Conservation (phyloP, 2,329 filamentous ascomycete species). For the Aspergillus bombycis region DNA sequence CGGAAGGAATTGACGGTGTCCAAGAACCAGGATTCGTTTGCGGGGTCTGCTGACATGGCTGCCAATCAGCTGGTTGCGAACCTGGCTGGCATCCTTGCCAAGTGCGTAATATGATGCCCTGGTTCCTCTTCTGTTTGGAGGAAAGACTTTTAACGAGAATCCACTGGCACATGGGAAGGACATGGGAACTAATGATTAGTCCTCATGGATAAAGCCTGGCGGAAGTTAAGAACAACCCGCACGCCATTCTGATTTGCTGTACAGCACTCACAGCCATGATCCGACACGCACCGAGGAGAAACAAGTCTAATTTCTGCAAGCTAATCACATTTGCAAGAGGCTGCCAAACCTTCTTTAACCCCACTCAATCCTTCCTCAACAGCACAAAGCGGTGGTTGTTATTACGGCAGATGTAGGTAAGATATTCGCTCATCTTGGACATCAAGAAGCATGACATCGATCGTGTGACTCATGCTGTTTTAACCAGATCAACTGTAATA, state of each 20-base stretch:
- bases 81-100: slow-evolving; percentile 12
- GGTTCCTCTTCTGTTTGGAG: slow-evolving; percentile 1
- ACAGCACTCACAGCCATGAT: slow-evolving; percentile 5
- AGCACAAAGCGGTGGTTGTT: not conserved
- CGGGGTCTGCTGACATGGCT: slow-evolving; percentile 19
- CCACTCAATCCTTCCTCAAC: slow-evolving; percentile 4
- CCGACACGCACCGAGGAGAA: slow-evolving; percentile 10
- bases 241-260: slow-evolving; percentile 15
- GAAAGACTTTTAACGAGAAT: slow-evolving; percentile 11
- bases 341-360: slow-evolving; percentile 9
- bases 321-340: slow-evolving; percentile 17
- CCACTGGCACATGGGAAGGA: slow-evolving; percentile 19
- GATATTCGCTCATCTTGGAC: not conserved
- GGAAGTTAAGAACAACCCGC: slow-evolving; percentile 15
- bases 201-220: slow-evolving; percentile 8
- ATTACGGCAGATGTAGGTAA: slow-evolving; percentile 7
- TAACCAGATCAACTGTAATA: not conserved
- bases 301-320: slow-evolving; percentile 17
- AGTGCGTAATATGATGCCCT: slow-evolving; percentile 13
- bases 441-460: slow-evolving; percentile 17
- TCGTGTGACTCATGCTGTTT: slow-evolving; percentile 24
- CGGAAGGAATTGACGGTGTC: slow-evolving; percentile 14
- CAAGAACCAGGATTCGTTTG: slow-evolving; percentile 19
- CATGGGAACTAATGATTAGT: slow-evolving; percentile 16
- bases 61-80: slow-evolving; percentile 13